Base-by-base conservation (phyloP, 768 basidiomycete species). In the Podaxis mareebaensis region DNA sequence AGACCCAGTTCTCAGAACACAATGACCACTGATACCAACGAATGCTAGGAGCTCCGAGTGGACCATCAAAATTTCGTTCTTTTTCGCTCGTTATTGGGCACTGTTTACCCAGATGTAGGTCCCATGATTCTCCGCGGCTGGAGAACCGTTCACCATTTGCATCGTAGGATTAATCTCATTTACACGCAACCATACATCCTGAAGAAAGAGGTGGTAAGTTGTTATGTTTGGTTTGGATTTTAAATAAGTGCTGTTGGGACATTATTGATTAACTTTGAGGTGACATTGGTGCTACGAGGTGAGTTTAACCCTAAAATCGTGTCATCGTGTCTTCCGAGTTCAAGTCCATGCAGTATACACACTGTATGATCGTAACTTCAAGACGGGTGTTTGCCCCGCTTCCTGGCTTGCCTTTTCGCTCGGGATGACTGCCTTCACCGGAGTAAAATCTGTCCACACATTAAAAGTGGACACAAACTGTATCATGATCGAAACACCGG, bases 261-360 rank as follows among this genome's bases (percentile, higher is more conserved):
- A 5, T 40, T 60, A 36, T 53, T 53, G 12, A 20, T 51, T 6
- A 53, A 60, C 44, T 38, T 60, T 24, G 33, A 60, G 26, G 10
- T 60, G 11, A 52, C 49, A 5, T 30, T 60, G 33, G 53, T 60
- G 59, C n/a, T 60, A 2, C 30, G 59, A 52, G 49, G 59, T 60
- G 36, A 6, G 59, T 13, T 15, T 22, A 24, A 24, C 10, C n/a
- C 20, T n/a, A 20, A 13, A 20, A 40, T 2, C 24, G 3, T 15
- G 39, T 2, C 49, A 40, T 2, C 24, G 3, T 15, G 39, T 6
- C 49, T 51, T 51, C 49, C 8, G 42, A 24, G 39, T 4, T 57
- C 24, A 46, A 24, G 13, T 24, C 10, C 15, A 2, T 20, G 2
- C 17, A 60, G 59, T 53, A 1, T 60, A 60, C 39, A 38, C 49